These are phyloP conservation scores for Amesomyces nigricolor DNA, from an alignment of 2,329 filamentous ascomycete species.

Conservation along the genomic window DNA sequence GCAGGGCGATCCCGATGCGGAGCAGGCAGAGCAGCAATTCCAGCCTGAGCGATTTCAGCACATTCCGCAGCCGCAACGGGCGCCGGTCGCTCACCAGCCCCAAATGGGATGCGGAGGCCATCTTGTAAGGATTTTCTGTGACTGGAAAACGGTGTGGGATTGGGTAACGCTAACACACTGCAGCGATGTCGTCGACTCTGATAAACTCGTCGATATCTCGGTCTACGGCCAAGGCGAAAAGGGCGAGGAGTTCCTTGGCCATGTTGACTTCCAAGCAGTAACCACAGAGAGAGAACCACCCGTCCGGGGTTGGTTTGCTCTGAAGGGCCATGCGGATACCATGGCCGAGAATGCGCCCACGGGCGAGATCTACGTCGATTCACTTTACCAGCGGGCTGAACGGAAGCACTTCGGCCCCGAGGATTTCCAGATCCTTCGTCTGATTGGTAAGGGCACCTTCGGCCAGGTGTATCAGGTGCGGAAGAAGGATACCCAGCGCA, in stretches of 20 bases:
- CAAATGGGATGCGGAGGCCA: constrained; percentile 90
- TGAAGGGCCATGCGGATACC: constrained; percentile 70
- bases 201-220: constrained; percentile 86
- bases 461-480: constrained; percentile 97
- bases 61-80: constrained; percentile 54
- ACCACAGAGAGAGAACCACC: constrained; percentile 61
- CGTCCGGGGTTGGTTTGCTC: constrained; percentile 77
- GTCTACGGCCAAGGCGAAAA: constrained; percentile 79
- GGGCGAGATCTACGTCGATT: constrained; percentile 84
- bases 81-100: constrained; percentile 67
- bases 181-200: constrained; percentile 88
- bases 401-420: constrained; percentile 90
- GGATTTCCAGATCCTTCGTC: constrained; percentile 91
- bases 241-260: constrained; percentile 86
- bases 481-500: constrained; percentile 91
- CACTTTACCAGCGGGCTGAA: constrained; percentile 78
- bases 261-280: constrained; percentile 72
- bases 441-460: constrained; percentile 97
- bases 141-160: neutral
- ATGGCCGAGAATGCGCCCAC: constrained; percentile 66
- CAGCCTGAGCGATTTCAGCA: constrained; percentile 63
- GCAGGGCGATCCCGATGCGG: constrained; percentile 90
- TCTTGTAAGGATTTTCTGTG: constrained; percentile 64
- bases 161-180: constrained; percentile 11
- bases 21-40: constrained; percentile 96